Base-by-base conservation (phyloP, 345 rosid genomes). In the Murraya koenigii region DNA sequence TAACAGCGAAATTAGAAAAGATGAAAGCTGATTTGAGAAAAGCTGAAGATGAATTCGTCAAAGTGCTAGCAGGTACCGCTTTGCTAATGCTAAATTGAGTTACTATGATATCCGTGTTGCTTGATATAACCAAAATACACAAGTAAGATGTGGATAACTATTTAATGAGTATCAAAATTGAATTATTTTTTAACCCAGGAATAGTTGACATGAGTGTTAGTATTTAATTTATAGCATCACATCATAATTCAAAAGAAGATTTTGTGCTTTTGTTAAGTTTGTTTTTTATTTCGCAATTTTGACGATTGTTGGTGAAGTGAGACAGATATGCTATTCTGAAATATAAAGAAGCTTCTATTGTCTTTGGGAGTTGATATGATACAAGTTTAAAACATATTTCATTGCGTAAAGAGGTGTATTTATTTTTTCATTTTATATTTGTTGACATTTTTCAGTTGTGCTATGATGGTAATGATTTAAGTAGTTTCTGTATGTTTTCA, bases 1-100 rank as follows among this genome's bases (percentile, higher is more conserved):
- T 47, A 23, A 30, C 85, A 96, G 98, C 72, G 87, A 83, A 83
- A 77, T 61, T 91, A 26, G 82, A 73, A 65, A 87, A 87, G 80
- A 1, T 89, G 84, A 92, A 92, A 86, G 74, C 86, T 65, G 61
- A 85, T 44, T 85, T 92, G 82, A 85, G 90, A 85, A 95, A 90
- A 77, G 95, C 91, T n/a, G 98, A 96, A 78, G 90, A 84, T 78
- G 92, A 89, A 38, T 87, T 91, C 66, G 99, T 94, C 69, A 88
- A 86, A 85, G 91, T 88, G 38, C 79, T 96, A 68, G 87, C 93
- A 85, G 97, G 98, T 92, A 72, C 72, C 75, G 62, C 22, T 35
- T 13, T 41, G 35, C 13, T 56, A 4, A 36, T 60, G 36, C 58
- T 41, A 25, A 69, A 14, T 26, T 25, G 19, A 26, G 35, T 69